Evolutionary conservation across 805 yeast genomes (phyloP), one percentile per base, ranked within the genome.

Genomic region (Saturnispora sanitii): DNA sequence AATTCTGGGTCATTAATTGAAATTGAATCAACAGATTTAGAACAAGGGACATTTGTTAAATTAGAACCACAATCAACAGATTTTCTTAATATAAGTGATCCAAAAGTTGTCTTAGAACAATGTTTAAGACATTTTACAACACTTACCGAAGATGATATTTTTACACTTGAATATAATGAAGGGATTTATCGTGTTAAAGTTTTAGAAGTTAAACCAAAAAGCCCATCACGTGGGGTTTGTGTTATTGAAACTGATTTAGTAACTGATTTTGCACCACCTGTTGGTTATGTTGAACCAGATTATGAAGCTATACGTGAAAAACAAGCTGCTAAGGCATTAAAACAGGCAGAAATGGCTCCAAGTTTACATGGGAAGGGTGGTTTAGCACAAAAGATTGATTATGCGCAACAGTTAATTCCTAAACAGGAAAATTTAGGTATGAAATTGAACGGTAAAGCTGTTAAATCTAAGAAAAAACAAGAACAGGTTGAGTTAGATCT

Each of bases 221-320:
- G 76, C 2, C 51, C 59, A 6, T 63, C 66, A 6, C 64, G 72
- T 26, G 83, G 95, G 44, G 80, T 90, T 12, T 90, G 96, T 67
- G 96, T 92, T 4, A 85, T 92, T 21, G 99, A 92, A 57, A 92
- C 98, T 0, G 98, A 92, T 64, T 68, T 92, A 46, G 95, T 85
- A 44, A 94, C 96, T 0, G 99, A 92, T 56, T 92, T 92, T 66
- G 97, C 96, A 2, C 95, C 98, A 2, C 99, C 99, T 0, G 95
- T 90, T 4, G 99, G 99, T 0, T 92, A 92, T 57, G 95, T 84
- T 16, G 97, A 90, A 56, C 96, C 96, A 1, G 87, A 83, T 47
- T 75, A 74, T 45, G 61, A 67, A 40, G 55, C 50, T 40, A 46
- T 47, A 47, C 56, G 66, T 47, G 67, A 62, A 42, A 75, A 76